Conservation (phyloP, 2,329 filamentous ascomycete genomes). For the Tothia fuscella region DNA sequence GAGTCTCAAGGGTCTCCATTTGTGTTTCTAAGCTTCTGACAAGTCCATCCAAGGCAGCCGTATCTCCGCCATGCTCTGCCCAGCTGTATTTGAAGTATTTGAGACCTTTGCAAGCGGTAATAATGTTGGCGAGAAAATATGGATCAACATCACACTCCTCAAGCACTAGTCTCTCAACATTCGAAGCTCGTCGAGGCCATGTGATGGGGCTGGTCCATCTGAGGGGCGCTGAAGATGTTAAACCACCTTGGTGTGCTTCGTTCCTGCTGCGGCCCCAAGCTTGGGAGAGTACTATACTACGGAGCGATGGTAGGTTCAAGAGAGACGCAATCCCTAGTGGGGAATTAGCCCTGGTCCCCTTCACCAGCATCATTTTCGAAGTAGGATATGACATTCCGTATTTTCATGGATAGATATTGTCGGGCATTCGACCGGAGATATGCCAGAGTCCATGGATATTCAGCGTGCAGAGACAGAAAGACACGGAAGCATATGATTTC, state of each 20-base stretch:
- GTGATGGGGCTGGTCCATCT: background rate
- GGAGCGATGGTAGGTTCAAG: background rate
- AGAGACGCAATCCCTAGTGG: background rate
- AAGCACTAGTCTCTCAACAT: background rate
- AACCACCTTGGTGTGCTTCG: background rate
- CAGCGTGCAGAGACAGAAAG: background rate
- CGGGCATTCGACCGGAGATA: too few relatives aligned
- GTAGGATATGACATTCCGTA: too few relatives aligned
- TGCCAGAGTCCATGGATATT: slow-evolving; percentile 1
- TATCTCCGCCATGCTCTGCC: background rate
- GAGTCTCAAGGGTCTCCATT: slow-evolving; percentile 1
- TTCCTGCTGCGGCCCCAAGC: background rate
- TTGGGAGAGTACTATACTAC: background rate
- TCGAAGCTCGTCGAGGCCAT: background rate
- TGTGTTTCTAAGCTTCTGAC: background rate
- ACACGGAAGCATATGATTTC: too few relatives aligned
- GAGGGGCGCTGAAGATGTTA: background rate
- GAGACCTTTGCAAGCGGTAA: background rate
- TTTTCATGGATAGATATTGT: too few relatives aligned
- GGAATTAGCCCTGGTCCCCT: too few relatives aligned
- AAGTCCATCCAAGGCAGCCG: background rate
- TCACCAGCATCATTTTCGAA: too few relatives aligned
- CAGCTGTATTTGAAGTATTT: background rate
- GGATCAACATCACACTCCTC: background rate
- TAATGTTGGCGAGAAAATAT: background rate